phyloP scores from a whole-genome alignment of 805 yeast genomes.

The Saccharomycopsis sp. region DNA sequence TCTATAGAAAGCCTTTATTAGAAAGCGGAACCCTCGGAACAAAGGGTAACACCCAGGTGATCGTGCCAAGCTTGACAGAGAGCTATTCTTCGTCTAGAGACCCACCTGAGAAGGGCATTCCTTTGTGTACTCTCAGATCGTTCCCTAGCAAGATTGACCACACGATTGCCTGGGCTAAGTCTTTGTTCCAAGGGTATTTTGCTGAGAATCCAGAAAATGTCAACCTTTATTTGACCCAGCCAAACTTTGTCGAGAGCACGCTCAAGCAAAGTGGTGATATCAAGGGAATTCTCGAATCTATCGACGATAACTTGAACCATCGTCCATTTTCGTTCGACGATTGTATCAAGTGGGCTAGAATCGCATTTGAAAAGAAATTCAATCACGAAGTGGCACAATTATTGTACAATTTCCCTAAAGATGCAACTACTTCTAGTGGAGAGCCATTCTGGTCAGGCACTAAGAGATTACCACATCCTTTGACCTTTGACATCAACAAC shows the following conservation, averaged over 20 bases:
- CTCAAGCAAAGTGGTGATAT: slow-evolving; percentile 90
- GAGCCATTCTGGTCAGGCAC: slow-evolving; percentile 98
- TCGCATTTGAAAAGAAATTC: slow-evolving; percentile 80
- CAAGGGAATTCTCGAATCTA: slow-evolving; percentile 77
- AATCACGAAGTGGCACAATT: slow-evolving; percentile 84
- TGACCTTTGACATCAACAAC: slow-evolving; percentile 67
- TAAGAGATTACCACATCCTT: slow-evolving; percentile 90
- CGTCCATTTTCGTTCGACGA: slow-evolving; percentile 90
- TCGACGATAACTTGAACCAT: slow-evolving; percentile 63
- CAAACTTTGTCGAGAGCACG: slow-evolving; percentile 85
- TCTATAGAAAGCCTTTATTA: slow-evolving; percentile 80
- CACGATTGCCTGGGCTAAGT: slow-evolving; percentile 98
- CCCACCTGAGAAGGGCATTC: slow-evolving; percentile 97
- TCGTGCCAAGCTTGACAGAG: slow-evolving; percentile 89
- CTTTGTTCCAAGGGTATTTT: slow-evolving; percentile 87
- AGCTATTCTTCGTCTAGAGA: slow-evolving; percentile 94
- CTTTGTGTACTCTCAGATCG: slow-evolving; percentile 92
- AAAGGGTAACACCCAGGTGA: slow-evolving; percentile 96
- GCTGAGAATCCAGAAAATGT: slow-evolving; percentile 90
- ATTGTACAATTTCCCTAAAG: slow-evolving; percentile 89
- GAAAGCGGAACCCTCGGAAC: slow-evolving; percentile 98
- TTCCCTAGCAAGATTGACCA: slow-evolving; percentile 98
- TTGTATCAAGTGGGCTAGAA: slow-evolving; percentile 92
- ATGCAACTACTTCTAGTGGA: slow-evolving; percentile 84
- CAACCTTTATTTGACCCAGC: slow-evolving; percentile 82